A percentile compares a stretch with the other conserved stretches of the same genome.
Conservation (phyloP, 78 protist genomes). For the Dictyostelium firmibasis region DNA sequence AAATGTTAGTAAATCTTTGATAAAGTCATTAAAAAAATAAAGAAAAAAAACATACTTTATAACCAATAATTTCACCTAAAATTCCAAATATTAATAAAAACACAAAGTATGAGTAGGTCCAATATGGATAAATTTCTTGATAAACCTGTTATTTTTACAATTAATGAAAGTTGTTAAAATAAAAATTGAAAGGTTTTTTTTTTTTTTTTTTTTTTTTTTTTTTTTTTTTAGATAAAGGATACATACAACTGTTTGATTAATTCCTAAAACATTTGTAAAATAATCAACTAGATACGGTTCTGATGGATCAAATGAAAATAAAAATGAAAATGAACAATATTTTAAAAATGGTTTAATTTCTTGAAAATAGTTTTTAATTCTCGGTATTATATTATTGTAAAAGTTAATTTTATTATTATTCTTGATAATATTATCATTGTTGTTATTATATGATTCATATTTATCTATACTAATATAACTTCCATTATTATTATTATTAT, state of each 20-base stretch:
- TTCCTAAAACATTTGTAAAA: constrained; percentile 42
- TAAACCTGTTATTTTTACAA: not conserved
- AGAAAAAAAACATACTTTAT: constrained; percentile 9
- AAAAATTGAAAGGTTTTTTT: too few relatives aligned
- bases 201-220: too few relatives aligned
- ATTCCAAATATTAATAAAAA: constrained; percentile 56
- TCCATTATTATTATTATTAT: too few relatives aligned
- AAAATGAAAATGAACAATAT: constrained; percentile 50
- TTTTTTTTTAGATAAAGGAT: too few relatives aligned
- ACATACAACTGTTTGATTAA: constrained; percentile 9
- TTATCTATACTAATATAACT: not conserved
- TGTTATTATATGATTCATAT: not conserved
- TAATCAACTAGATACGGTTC: constrained; percentile 60
- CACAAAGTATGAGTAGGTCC: constrained; percentile 51
- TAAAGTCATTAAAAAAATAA: not conserved
- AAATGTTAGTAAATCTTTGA: not conserved
- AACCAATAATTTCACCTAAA: constrained; percentile 58
- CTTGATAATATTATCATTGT: not conserved
- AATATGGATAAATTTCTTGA: constrained; percentile 29
- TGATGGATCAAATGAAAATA: constrained; percentile 54
- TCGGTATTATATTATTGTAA: not conserved
- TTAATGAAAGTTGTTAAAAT: not conserved
- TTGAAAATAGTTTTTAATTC: not conserved
- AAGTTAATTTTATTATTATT: not conserved
- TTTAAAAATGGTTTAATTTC: constrained; percentile 37